phyloP scores from a whole-genome alignment of 2,329 filamentous ascomycete genomes.

The Chaetomiaceae sp. region DNA sequence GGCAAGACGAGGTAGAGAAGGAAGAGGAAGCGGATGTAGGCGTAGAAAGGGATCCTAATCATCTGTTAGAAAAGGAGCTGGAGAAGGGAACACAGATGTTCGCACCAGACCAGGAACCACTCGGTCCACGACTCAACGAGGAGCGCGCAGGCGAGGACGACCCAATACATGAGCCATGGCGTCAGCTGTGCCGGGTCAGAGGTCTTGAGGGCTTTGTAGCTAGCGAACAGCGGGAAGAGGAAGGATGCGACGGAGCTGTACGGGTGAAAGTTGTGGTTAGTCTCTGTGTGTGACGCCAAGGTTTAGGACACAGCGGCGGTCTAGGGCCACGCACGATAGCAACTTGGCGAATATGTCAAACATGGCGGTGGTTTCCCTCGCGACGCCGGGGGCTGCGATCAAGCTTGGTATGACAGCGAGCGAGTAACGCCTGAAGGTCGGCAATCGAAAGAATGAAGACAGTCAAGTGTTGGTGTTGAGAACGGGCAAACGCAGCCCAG shows the following conservation, averaged over 20 bases:
- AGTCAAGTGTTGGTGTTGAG: too few species aligned
- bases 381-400: neutral
- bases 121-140: conserved; percentile 81
- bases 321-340: conserved; percentile 57
- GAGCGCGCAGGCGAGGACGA: conserved; percentile 75
- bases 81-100: neutral
- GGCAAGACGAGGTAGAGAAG: conserved; percentile 95
- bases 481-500: neutral
- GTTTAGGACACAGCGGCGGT: conserved; percentile 14
- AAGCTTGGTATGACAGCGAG: too few species aligned
- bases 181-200: conserved; percentile 82
- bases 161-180: conserved; percentile 99
- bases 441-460: too few species aligned
- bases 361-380: conserved; percentile 35
- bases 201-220: conserved; percentile 94
- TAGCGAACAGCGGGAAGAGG: conserved; percentile 91
- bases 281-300: too few species aligned
- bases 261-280: too few species aligned
- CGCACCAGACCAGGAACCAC: conserved; percentile 76
- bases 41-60: conserved; percentile 79
- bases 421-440: too few species aligned
- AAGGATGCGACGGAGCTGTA: conserved; percentile 79
- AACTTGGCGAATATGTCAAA: conserved; percentile 73
- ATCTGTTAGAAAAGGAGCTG: neutral
- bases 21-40: conserved; percentile 79